These are phyloP conservation scores for Bryoerythrophyllum caledonicum DNA, from an alignment of 225 moss, liverwort and hornwort species.

Conservation along the genomic window DNA sequence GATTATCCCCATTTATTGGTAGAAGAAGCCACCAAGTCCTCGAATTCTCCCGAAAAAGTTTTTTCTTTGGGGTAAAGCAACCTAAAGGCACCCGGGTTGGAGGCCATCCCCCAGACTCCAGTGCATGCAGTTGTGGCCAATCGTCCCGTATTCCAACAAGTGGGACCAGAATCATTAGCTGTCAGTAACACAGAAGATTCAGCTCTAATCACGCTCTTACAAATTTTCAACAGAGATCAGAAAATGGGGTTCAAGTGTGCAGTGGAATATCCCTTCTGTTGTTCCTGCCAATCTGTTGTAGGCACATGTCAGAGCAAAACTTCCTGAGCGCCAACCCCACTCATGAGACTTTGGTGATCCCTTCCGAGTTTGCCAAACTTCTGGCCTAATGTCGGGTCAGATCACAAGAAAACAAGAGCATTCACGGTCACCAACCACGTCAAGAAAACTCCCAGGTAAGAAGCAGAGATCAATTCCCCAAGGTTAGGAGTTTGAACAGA, in stretches of 20 bases:
- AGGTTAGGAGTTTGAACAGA: no score
- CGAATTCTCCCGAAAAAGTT: no score
- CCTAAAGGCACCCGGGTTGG: background rate
- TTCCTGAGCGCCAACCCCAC: background rate
- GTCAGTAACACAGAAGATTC: background rate
- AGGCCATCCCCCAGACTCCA: background rate
- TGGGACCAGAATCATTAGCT: slow-evolving; percentile 5
- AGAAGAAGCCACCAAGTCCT: no score
- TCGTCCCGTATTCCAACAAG: background rate
- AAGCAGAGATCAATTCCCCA: no score
- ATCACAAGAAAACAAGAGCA: no score
- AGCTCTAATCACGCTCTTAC: background rate
- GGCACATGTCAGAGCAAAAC: background rate
- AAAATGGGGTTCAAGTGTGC: background rate
- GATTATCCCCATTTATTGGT: no score
- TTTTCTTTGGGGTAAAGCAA: no score
- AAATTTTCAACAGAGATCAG: background rate
- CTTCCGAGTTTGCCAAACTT: background rate
- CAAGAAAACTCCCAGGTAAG: no score
- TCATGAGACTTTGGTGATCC: background rate
- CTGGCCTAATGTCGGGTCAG: background rate
- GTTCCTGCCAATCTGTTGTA: background rate
- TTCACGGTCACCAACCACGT: no score
- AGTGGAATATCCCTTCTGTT: background rate
- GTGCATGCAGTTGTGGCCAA: background rate